Evolutionary conservation across 176 grass and related monocot species (phyloP).

Genomic region (Thinopyrum elongatum): DNA sequence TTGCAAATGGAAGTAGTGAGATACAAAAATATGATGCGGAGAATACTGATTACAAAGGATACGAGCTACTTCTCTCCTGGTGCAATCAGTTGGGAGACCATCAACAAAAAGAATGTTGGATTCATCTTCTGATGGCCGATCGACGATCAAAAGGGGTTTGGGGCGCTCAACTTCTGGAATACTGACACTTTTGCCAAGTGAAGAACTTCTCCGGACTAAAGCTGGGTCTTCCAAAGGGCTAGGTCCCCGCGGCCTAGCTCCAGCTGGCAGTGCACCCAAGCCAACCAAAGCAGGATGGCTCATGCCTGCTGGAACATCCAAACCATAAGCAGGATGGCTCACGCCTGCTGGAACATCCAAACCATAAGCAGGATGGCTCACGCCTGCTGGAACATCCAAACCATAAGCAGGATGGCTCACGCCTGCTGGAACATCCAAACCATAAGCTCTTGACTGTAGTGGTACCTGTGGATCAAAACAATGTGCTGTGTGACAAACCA

Average conservation of each 20-base stretch:
- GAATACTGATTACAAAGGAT: conserved; percentile 45
- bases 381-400: conserved; percentile 27
- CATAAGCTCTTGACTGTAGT: conserved; percentile 41
- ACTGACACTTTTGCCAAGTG: conserved; percentile 32
- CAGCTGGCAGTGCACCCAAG: conserved; percentile 28
- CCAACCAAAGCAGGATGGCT: conserved; percentile 31
- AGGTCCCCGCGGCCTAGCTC: conserved; percentile 23
- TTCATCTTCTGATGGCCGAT: conserved; percentile 46
- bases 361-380: conserved; percentile 16
- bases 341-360: conserved; percentile 32
- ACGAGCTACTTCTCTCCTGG: conserved; percentile 86
- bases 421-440: conserved; percentile 33
- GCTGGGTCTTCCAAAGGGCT: conserved; percentile 47
- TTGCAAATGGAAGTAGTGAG: conserved; percentile 20
- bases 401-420: conserved; percentile 36
- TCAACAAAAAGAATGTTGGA: conserved; percentile 90
- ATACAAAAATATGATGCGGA: conserved; percentile 10
- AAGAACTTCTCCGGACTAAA: conserved; percentile 43
- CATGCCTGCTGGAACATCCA: conserved; percentile 33
- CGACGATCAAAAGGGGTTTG: conserved; percentile 18
- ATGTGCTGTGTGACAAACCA: background rate
- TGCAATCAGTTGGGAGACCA: conserved; percentile 79
- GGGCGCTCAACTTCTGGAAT: conserved; percentile 29
- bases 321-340: conserved; percentile 20
- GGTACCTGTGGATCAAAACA: conserved; percentile 42